Evolutionary conservation across 2,329 filamentous ascomycete genomes (phyloP).

Genomic region (Arthrobotrys conoides): DNA sequence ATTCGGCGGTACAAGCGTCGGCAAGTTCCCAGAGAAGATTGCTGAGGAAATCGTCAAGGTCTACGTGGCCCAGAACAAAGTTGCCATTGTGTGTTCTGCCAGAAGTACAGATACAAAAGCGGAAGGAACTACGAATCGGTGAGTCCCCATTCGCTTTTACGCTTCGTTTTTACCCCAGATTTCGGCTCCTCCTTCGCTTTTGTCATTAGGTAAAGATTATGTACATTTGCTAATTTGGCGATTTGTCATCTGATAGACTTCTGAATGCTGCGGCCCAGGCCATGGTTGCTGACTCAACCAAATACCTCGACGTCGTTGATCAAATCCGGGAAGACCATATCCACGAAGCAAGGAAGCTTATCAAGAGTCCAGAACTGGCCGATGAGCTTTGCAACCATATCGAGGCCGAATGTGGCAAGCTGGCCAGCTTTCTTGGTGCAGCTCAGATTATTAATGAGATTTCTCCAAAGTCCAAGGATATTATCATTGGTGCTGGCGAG

Average conservation of each 20-base stretch:
- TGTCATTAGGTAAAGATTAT: conserved; percentile 22
- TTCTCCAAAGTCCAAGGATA: conserved; percentile 83
- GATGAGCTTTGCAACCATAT: conserved; percentile 77
- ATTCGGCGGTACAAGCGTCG: conserved; percentile 94
- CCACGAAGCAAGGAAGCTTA: conserved; percentile 76
- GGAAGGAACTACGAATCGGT: conserved; percentile 95
- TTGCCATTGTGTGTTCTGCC: conserved; percentile 95
- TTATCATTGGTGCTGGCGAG: conserved; percentile 94
- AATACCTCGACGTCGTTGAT: conserved; percentile 75
- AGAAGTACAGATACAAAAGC: conserved; percentile 94
- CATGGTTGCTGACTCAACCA: conserved; percentile 68
- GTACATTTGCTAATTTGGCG: conserved; percentile 23
- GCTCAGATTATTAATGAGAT: conserved; percentile 77
- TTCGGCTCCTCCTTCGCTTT: conserved; percentile 5
- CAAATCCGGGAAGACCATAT: conserved; percentile 88
- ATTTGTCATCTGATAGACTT: conserved; percentile 65
- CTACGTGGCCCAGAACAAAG: conserved; percentile 77
- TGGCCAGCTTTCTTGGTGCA: conserved; percentile 80
- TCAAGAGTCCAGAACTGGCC: conserved; percentile 73
- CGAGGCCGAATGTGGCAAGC: conserved; percentile 82
- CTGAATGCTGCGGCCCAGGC: conserved; percentile 71
- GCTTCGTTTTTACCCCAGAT: neutral
- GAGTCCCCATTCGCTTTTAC: conserved; percentile 67
- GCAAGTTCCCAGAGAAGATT: conserved; percentile 87
- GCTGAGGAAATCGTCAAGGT: conserved; percentile 77